Base-by-base conservation (phyloP, 495 filamentous ascomycete species). In the Entonaema liquescens region DNA sequence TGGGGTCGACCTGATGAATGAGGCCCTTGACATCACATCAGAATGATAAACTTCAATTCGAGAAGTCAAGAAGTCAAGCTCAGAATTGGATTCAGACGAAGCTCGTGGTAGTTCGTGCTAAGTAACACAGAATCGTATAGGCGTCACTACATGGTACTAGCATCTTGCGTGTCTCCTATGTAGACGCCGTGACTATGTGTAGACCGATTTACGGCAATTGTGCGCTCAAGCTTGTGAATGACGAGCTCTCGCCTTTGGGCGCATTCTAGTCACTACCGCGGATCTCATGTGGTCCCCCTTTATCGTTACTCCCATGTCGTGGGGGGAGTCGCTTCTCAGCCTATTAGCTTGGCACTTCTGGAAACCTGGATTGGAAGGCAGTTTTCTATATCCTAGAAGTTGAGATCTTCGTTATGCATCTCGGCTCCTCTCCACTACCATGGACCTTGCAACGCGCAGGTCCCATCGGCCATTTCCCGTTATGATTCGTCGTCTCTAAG, bases 351-450 rank as follows among this genome's bases (percentile, higher is more conserved):
- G 71, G 71, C 71, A 42, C 3, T 40, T 31, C 52, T 62, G 12
- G 53, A 60, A 65, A 49, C 52, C 42, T 52, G 57, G 62, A 58
- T 28, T 61, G 58, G 47, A 60, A 70, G 44, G 58, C 35, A 12
- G 23, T 59, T 60, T 47, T 67, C 65, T 44, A 68, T 65, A 65
- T 67, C 65, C 61, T 19, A 73, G 53, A 68, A 66, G 71, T 67
- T 70, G 62, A 60, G 71, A 74, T 74, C 71, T 63, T 70, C 71
- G 59, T 55, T 21, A 44, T 64, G 53, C 59, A 61, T 56, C 58
- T 63, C 50, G 38, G 65, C 31, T 15, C 19, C 17, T 59, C 36
- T 55, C 52, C 40, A 13, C 44, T 59, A 57, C 54, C 62, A 29
- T 64, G 53, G 59, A 54, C 71, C 71, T 58, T 65, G 65, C 61